These are phyloP conservation scores for Psidium guajava DNA, from an alignment of 345 rosid genomes.

Conservation along the genomic window DNA sequence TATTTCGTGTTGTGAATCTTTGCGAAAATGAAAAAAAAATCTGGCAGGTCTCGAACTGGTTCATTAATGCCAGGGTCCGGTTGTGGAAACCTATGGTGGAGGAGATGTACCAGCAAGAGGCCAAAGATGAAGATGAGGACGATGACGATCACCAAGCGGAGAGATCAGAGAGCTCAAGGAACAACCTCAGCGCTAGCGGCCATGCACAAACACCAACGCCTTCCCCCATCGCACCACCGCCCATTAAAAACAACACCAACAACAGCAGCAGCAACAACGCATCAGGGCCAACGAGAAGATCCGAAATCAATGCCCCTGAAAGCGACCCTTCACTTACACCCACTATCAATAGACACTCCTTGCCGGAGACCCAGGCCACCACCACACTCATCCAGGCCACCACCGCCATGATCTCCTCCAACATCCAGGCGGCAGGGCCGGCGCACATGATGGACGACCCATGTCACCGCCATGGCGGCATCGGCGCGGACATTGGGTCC, in stretches of 20 bases:
- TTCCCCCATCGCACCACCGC: constrained; percentile 9
- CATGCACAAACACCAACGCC: constrained; percentile 51
- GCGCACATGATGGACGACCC: constrained; percentile 17
- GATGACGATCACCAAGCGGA: constrained; percentile 3
- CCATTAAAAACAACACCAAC: constrained; percentile 11
- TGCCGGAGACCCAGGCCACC: constrained; percentile 37
- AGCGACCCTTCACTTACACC: constrained; percentile 55
- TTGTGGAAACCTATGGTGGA: constrained; percentile 99
- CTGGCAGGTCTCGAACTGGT: constrained; percentile 92
- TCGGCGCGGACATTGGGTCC: constrained; percentile 28
- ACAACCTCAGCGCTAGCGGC: not conserved
- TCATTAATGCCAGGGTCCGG: constrained; percentile 96
- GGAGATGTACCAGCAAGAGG: constrained; percentile 93
- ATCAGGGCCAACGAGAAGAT: constrained; percentile 36
- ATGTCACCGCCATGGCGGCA: constrained; percentile 15
- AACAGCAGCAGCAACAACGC: constrained; percentile 8
- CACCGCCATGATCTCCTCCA: constrained; percentile 1
- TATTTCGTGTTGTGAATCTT: not conserved
- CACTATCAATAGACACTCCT: constrained; percentile 34
- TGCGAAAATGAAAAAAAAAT: not conserved
- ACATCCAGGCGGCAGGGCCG: constrained; percentile 13
- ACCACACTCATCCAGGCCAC: constrained; percentile 5
- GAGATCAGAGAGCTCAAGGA: constrained; percentile 17
- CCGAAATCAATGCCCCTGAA: constrained; percentile 48
- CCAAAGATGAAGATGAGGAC: constrained; percentile 37